Conservation (phyloP, 1,284 basidiomycete genomes). For the Golubevia sp. region DNA sequence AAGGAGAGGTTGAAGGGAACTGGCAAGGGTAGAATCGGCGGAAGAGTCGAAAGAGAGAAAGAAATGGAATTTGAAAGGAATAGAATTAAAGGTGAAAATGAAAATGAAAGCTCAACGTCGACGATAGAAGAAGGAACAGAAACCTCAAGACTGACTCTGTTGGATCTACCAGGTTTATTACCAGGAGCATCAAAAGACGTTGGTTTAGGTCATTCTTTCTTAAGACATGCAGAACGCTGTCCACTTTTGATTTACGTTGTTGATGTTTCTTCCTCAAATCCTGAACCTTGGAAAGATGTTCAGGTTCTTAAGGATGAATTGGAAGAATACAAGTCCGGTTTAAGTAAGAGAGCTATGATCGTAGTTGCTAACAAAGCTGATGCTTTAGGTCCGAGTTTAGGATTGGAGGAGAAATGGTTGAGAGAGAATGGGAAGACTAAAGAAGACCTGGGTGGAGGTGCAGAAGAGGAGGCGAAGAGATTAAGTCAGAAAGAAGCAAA, state of each 20-base stretch:
- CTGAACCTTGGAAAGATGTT: slow-evolving; percentile 36
- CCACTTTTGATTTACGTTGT: slow-evolving; percentile 48
- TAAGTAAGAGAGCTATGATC: slow-evolving; percentile 28
- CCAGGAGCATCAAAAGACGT: slow-evolving; percentile 47
- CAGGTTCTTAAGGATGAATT: slow-evolving; percentile 41
- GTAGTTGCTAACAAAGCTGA: slow-evolving; percentile 55
- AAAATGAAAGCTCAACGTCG: not conserved
- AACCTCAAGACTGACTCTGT: slow-evolving; percentile 29
- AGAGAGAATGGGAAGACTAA: not conserved
- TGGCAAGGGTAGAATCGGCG: slow-evolving; percentile 7
- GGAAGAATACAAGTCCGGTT: slow-evolving; percentile 35
- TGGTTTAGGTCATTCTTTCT: slow-evolving; percentile 51
- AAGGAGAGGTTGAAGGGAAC: slow-evolving; percentile 21
- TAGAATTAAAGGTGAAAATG: not conserved
- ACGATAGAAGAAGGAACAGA: no score
- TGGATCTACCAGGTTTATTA: slow-evolving; percentile 55
- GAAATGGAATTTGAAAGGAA: not conserved
- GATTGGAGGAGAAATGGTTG: not conserved
- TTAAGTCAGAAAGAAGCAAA: not conserved
- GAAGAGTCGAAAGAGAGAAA: slow-evolving; percentile 2
- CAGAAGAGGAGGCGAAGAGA: not conserved
- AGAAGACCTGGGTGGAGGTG: not conserved
- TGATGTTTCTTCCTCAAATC: slow-evolving; percentile 29
- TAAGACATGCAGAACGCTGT: slow-evolving; percentile 56
- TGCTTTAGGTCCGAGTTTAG: not conserved